These are phyloP conservation scores for Euphorbia lathyris DNA, from an alignment of 345 rosid species.

Conservation along the genomic window DNA sequence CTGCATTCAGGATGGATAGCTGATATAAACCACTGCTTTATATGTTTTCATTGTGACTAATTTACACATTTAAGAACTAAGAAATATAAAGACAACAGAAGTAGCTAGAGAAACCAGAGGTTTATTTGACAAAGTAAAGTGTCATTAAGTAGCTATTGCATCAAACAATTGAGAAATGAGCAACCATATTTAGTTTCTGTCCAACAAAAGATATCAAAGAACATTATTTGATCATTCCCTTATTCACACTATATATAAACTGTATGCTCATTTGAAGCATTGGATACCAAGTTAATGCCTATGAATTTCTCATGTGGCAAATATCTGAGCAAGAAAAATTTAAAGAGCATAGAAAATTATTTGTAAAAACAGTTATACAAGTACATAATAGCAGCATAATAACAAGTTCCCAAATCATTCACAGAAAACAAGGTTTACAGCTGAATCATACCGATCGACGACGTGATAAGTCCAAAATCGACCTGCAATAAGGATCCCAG, in stretches of 20 bases:
- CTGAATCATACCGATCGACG: no score
- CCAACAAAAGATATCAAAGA: constrained; percentile 18
- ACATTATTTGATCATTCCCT: background rate
- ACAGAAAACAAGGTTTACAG: no score
- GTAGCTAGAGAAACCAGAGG: background rate
- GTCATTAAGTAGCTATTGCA: constrained; percentile 3
- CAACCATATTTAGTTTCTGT: constrained; percentile 28
- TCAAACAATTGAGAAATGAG: background rate
- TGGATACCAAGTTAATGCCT: background rate
- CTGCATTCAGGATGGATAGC: constrained; percentile 35
- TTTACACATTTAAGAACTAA: background rate
- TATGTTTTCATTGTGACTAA: background rate
- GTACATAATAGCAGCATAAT: background rate
- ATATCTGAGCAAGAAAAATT: background rate
- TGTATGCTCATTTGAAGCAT: background rate
- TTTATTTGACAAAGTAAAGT: background rate
- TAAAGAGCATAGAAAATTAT: background rate
- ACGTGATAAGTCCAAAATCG: no score
- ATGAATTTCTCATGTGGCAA: background rate
- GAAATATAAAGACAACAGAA: background rate
- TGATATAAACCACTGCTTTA: constrained; percentile 10
- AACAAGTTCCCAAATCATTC: background rate
- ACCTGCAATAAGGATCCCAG: no score
- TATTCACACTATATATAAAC: no score
- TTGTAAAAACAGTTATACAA: background rate